Base-by-base conservation (phyloP, 495 filamentous ascomycete genomes). In the Schizothecium vesticola region DNA sequence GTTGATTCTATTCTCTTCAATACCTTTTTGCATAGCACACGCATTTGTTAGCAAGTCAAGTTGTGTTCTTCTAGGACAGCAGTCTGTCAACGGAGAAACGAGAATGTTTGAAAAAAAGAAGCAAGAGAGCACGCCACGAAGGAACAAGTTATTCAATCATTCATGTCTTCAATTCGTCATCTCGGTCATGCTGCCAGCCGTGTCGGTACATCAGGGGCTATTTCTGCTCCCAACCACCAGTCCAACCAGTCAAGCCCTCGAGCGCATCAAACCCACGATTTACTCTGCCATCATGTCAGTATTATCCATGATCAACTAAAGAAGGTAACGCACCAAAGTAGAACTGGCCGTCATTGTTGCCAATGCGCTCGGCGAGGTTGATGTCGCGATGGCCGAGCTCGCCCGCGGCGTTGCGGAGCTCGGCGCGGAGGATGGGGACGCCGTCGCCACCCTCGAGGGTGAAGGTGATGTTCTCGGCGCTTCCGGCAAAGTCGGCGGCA, bases 391-490 rank as follows among this genome's bases (percentile, higher is more conserved):
- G 0, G 16, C 67, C 21, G 22, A 56, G 1, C 0, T 77, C 24
- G 10, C 69, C 71, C 0, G 71, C 59, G 24, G 59, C 1, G 36
- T 72, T 63, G 16, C 7, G 25, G 29, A 77, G 70, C 6, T 9
- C 1, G 10, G 75, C 77, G 19, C 75, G 77, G 36, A 79, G 76
- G 25, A 78, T 28, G 29, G 76, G 76, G 16, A 75, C 74, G 6
- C 28, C 36, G 13, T 72, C 77, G 10, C 70, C 80, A 7, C 82
- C 82, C 70, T 86, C 83, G 6, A 79, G 22, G 0, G 65, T 21
- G 60, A 86, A 81, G 61, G 21, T 57, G 61, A 85, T 75, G 4
- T 78, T 60, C n/a, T 78, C 59, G 56, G 84, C 81, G 28, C 70
- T 78, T 4, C 72, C 56, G 19, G 75, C 58, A 73, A 85, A 86